Evolutionary conservation across 176 grass and related monocot genomes (phyloP).

Genomic region (Poa pratensis): DNA sequence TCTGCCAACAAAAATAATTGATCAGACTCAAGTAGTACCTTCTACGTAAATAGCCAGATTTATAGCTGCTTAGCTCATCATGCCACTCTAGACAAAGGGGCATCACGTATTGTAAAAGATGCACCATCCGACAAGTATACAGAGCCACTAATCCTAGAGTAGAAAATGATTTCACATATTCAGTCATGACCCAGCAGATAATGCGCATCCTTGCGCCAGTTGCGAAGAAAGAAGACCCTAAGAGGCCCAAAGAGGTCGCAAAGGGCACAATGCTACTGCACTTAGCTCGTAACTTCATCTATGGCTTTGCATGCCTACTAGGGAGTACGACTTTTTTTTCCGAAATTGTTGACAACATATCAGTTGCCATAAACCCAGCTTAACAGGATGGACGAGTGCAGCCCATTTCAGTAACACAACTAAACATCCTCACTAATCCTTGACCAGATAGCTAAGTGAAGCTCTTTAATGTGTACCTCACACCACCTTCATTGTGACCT

Average conservation of each 20-base stretch:
- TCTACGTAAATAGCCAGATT: background rate
- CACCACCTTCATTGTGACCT: slow-evolving; percentile 89
- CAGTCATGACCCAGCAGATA: background rate
- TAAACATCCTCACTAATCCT: background rate
- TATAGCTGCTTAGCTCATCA: background rate
- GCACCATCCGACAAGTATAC: background rate
- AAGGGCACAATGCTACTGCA: background rate
- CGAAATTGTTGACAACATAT: background rate
- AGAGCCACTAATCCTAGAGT: background rate
- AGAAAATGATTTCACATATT: background rate
- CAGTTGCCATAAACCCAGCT: background rate
- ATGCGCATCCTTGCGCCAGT: background rate
- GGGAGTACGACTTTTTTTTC: background rate
- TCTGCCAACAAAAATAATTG: slow-evolving; percentile 42
- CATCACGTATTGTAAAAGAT: background rate
- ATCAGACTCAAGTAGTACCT: background rate
- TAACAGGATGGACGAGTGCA: background rate
- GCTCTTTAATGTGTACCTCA: slow-evolving; percentile 52
- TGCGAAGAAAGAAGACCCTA: background rate
- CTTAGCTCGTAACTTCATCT: background rate
- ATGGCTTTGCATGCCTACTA: background rate
- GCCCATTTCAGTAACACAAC: background rate
- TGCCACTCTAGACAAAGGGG: background rate
- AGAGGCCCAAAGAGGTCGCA: background rate
- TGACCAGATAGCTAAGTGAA: background rate